Percentiles rank a stretch among this genome's conserved stretches.
Evolutionary conservation across 805 yeast genomes (phyloP).

Genomic region (Metschnikowia hibisci): DNA sequence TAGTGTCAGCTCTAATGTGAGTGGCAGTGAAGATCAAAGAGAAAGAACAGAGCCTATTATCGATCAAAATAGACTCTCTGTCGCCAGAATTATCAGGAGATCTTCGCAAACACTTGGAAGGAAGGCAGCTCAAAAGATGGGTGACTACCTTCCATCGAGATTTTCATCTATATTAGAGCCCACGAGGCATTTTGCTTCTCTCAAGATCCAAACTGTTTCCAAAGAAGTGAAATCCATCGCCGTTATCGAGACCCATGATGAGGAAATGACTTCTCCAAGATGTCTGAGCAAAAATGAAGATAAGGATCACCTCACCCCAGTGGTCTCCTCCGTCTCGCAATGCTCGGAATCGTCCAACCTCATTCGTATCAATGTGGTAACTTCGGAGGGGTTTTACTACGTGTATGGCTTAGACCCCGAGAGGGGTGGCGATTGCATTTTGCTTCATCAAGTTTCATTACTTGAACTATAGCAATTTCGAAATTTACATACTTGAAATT

Average conservation of each 20-base stretch:
- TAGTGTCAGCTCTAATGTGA: slow-evolving; percentile 27
- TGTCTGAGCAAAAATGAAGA: slow-evolving; percentile 10
- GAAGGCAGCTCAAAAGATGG: slow-evolving; percentile 83
- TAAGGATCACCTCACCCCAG: slow-evolving; percentile 6
- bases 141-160: slow-evolving; percentile 77
- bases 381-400: slow-evolving; percentile 75
- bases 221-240: slow-evolving; percentile 42
- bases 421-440: slow-evolving; percentile 88
- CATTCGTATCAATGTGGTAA: slow-evolving; percentile 62
- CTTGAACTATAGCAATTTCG: slow-evolving; percentile 20
- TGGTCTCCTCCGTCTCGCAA: slow-evolving; percentile 5
- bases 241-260: slow-evolving; percentile 40
- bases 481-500: neutral
- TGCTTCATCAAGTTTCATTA: slow-evolving; percentile 67
- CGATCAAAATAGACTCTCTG: slow-evolving; percentile 66
- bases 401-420: slow-evolving; percentile 81
- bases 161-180: slow-evolving; percentile 85
- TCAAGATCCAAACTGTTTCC: slow-evolving; percentile 53
- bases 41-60: slow-evolving; percentile 56
- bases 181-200: slow-evolving; percentile 83
- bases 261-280: slow-evolving; percentile 29
- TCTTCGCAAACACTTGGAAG: slow-evolving; percentile 76
- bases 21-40: slow-evolving; percentile 19
- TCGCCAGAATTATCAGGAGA: slow-evolving; percentile 70
- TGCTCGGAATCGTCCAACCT: slow-evolving; percentile 23